Percentiles rank a stretch among this genome's conserved stretches.
Conservation (phyloP, 78 protist species). For the Mastigamoeba balamuthi region DNA sequence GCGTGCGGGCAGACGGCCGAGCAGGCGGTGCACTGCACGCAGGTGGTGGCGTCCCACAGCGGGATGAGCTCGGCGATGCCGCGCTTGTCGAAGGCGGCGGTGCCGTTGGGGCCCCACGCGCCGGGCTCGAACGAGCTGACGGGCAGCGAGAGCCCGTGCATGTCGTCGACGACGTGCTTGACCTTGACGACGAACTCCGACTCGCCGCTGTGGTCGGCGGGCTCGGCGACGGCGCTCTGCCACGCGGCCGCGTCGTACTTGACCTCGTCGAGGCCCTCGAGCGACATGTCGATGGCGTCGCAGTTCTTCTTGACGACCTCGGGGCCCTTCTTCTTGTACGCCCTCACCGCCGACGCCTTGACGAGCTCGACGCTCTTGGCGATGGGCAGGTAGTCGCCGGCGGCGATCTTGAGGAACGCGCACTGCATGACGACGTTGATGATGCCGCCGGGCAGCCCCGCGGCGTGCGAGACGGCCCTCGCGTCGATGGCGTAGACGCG, state of each 20-base stretch:
- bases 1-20: conserved; percentile 58
- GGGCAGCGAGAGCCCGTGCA: conserved; percentile 13
- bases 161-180: neutral
- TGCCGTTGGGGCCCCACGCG: conserved; percentile 19
- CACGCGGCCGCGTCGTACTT: neutral
- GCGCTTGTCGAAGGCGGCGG: conserved; percentile 39
- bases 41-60: conserved; percentile 18
- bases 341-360: neutral
- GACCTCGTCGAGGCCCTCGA: too few relatives aligned
- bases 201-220: neutral
- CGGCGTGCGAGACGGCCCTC: neutral
- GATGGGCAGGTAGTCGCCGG: too few relatives aligned
- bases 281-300: too few relatives aligned
- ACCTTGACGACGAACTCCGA: neutral
- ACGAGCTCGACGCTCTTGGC: too few relatives aligned
- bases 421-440: too few relatives aligned
- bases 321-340: neutral
- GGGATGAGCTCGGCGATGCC: conserved; percentile 34
- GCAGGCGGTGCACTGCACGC: conserved; percentile 58
- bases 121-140: conserved; percentile 22
- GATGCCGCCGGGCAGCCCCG: neutral
- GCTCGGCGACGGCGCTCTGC: neutral
- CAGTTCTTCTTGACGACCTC: too few relatives aligned
- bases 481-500: conserved; percentile 58
- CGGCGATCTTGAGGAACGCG: too few relatives aligned